A percentile compares a stretch with the other conserved stretches of the same genome.
Evolutionary conservation across 495 filamentous ascomycete genomes (phyloP).

Genomic region (Parachaetomium inaequale): DNA sequence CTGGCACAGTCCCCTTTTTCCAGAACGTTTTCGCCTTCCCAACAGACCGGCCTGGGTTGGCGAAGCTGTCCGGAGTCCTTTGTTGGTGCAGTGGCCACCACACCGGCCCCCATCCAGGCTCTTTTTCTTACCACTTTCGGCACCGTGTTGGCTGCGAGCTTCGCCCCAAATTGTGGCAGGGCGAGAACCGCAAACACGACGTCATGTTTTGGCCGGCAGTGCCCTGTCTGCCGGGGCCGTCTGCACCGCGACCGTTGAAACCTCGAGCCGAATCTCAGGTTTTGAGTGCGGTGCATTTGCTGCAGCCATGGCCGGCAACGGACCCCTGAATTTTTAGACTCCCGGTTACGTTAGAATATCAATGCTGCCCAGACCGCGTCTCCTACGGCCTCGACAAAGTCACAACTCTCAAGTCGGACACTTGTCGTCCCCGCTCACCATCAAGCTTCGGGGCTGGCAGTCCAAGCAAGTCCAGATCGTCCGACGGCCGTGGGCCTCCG

Average conservation of each 20-base stretch:
- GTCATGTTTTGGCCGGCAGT: neutral
- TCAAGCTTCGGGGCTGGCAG: slow-evolving; percentile 3
- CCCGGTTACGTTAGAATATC: neutral
- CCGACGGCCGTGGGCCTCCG: neutral
- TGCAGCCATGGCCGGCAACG: neutral
- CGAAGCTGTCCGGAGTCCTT: neutral
- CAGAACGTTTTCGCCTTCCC: slow-evolving; percentile 18
- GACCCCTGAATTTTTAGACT: neutral
- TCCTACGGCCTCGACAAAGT: neutral
- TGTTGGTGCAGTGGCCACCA: neutral
- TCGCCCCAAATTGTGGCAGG: neutral
- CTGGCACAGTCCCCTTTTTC: slow-evolving; percentile 25
- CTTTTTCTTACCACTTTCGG: neutral
- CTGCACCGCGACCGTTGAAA: neutral
- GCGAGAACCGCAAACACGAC: neutral
- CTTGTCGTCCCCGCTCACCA: slow-evolving; percentile 2
- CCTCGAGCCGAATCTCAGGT: neutral
- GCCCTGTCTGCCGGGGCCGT: neutral
- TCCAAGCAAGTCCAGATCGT: slow-evolving; percentile 5
- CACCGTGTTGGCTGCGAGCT: neutral
- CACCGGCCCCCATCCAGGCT: neutral
- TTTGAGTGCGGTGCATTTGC: neutral
- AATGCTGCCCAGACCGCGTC: neutral
- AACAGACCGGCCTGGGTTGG: slow-evolving; percentile 2
- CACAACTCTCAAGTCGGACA: neutral